These are phyloP conservation scores for Hyaloscypha bicolor DNA, from an alignment of 495 filamentous ascomycete genomes.

Conservation along the genomic window DNA sequence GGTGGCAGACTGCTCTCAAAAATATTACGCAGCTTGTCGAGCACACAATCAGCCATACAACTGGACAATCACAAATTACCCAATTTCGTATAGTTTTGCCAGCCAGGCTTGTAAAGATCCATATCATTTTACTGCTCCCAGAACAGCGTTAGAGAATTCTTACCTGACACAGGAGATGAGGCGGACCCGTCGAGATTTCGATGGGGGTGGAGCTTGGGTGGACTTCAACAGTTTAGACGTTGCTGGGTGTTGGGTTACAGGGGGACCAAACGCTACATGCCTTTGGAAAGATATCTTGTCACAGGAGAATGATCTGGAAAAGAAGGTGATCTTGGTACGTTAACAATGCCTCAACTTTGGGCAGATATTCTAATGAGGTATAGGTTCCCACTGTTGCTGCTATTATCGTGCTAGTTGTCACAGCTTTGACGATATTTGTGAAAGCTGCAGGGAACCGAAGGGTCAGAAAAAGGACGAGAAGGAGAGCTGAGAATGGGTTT, in stretches of 20 bases:
- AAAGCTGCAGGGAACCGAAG: conserved; percentile 64
- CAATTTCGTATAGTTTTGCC: conserved; percentile 40
- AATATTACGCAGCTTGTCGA: conserved; percentile 57
- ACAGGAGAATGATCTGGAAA: conserved; percentile 35
- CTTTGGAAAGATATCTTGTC: conserved; percentile 50
- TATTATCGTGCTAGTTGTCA: conserved; percentile 59
- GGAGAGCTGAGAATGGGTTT: conserved; percentile 48
- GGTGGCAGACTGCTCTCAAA: conserved; percentile 53
- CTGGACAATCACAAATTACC: conserved; percentile 52
- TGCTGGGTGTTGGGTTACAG: conserved; percentile 59
- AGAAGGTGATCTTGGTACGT: conserved; percentile 52
- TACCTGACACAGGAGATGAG: conserved; percentile 45
- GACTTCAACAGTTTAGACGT: conserved; percentile 61
- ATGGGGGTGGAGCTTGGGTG: conserved; percentile 49
- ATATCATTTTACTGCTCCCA: conserved; percentile 52
- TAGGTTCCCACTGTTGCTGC: conserved; percentile 54
- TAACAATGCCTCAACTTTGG: neutral
- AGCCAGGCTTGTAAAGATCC: conserved; percentile 39
- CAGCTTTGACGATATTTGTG: conserved; percentile 62
- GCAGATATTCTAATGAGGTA: neutral
- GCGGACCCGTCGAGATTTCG: conserved; percentile 28
- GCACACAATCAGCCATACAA: conserved; percentile 49
- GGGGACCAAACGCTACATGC: conserved; percentile 52
- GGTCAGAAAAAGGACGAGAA: conserved; percentile 50
- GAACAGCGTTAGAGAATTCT: conserved; percentile 63